Conservation (phyloP, 495 filamentous ascomycete genomes). For the Penicillium salamii region DNA sequence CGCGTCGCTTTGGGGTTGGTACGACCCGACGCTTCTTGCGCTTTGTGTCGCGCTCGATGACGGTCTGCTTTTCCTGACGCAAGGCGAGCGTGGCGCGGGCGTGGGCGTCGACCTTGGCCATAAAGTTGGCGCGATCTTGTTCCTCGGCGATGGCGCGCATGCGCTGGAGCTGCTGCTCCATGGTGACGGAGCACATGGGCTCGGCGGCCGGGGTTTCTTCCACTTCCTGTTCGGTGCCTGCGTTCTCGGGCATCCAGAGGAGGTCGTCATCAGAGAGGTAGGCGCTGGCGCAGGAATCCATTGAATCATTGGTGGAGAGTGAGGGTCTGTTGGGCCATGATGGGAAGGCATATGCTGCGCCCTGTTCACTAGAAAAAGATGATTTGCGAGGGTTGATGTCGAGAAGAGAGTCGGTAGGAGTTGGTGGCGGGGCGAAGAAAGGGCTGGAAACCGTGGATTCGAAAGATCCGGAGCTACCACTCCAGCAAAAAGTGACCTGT, state of each 20-base stretch:
- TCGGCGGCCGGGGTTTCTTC: constrained; percentile 29
- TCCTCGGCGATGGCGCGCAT: constrained; percentile 41
- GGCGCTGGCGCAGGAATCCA: constrained; percentile 33
- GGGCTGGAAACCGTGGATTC: constrained; percentile 34
- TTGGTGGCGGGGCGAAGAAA: constrained; percentile 39
- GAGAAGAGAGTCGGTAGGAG: constrained; percentile 37
- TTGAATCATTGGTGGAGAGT: constrained; percentile 36
- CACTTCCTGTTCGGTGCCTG: constrained; percentile 25
- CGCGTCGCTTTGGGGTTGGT: constrained; percentile 30
- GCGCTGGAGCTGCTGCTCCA: constrained; percentile 43
- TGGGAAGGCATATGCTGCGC: constrained; percentile 50
- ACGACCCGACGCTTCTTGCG: constrained; percentile 40
- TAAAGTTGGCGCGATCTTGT: constrained; percentile 40
- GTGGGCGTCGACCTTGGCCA: constrained; percentile 46
- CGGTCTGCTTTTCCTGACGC: constrained; percentile 33
- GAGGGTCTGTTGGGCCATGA: constrained; percentile 52
- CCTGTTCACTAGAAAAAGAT: constrained; percentile 43
- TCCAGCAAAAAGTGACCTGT: constrained; percentile 36
- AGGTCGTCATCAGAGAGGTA: constrained; percentile 55
- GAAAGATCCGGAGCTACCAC: constrained; percentile 30
- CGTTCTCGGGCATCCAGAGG: constrained; percentile 37
- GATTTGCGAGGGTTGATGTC: constrained; percentile 48
- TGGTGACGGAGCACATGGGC: constrained; percentile 28
- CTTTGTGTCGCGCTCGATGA: constrained; percentile 30
- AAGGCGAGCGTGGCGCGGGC: constrained; percentile 44